Evolutionary conservation across 768 basidiomycete species (phyloP).

Genomic region (Mycena chlorophos): DNA sequence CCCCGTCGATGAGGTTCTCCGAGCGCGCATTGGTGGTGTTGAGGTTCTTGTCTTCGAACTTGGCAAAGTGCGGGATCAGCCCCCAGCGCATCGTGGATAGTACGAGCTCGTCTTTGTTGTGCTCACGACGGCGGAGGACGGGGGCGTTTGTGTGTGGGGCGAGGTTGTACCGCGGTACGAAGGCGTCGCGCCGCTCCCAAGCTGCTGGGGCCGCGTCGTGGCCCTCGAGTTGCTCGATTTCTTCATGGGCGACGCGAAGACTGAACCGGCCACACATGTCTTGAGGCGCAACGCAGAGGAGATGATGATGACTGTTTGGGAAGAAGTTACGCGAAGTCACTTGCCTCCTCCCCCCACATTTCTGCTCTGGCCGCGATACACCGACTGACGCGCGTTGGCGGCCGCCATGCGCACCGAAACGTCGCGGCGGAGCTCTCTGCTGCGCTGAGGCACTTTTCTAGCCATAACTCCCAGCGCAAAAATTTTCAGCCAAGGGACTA

Average conservation of each 20-base stretch:
- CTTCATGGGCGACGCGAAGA: background rate
- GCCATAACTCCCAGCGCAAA: slow-evolving; percentile 16
- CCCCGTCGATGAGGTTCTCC: slow-evolving; percentile 74
- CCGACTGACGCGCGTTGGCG: background rate
- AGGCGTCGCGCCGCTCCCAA: slow-evolving; percentile 39
- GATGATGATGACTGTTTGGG: too few relatives aligned
- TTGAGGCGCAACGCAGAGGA: too few relatives aligned
- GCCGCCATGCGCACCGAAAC: background rate
- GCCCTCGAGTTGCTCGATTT: background rate
- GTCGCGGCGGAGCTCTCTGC: slow-evolving; percentile 3
- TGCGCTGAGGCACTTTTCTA: slow-evolving; percentile 19
- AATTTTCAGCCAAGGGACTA: too few relatives aligned
- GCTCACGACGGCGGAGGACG: slow-evolving; percentile 56
- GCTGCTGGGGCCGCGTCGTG: slow-evolving; percentile 27
- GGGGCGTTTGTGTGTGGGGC: slow-evolving; percentile 80
- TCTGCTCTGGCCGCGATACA: background rate
- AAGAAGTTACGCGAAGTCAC: background rate
- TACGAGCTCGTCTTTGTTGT: slow-evolving; percentile 36
- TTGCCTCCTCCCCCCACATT: background rate
- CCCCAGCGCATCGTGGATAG: slow-evolving; percentile 93
- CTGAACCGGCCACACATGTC: background rate
- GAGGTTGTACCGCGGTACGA: slow-evolving; percentile 73
- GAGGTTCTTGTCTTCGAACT: slow-evolving; percentile 65
- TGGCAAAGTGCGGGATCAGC: slow-evolving; percentile 81
- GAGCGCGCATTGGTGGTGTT: slow-evolving; percentile 90